These are phyloP conservation scores for Macrotyloma uniflorum DNA, from an alignment of 306 rosid species.

Conservation along the genomic window DNA sequence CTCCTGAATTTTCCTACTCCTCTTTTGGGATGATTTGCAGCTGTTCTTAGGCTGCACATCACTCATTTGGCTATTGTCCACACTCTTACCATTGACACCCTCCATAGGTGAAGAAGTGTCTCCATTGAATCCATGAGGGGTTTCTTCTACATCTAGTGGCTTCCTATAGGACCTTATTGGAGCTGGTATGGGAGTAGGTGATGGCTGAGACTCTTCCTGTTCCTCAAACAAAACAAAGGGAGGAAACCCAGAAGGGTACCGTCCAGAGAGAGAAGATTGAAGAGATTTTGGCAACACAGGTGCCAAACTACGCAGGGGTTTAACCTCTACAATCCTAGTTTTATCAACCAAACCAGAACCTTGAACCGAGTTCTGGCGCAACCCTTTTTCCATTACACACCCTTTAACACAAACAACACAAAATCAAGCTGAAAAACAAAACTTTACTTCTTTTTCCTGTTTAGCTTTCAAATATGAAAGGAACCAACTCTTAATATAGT, in stretches of 20 bases:
- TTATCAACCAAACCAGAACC: constrained; percentile 51
- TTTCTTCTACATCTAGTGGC: constrained; percentile 26
- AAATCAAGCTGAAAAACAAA: constrained; percentile 16
- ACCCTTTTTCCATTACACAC: constrained; percentile 56
- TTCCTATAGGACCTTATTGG: constrained; percentile 53
- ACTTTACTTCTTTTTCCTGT: not conserved
- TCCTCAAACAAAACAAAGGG: constrained; percentile 50
- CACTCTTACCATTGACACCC: not conserved
- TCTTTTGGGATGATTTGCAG: constrained; percentile 40
- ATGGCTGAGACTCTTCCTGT: constrained; percentile 35
- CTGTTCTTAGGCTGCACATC: not conserved
- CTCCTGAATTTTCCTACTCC: constrained; percentile 39
- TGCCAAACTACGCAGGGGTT: constrained; percentile 60
- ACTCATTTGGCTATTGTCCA: not conserved
- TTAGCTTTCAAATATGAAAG: not conserved
- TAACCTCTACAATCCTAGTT: constrained; percentile 55
- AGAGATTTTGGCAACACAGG: constrained; percentile 56
- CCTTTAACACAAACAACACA: constrained; percentile 16
- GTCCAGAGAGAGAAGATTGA: constrained; percentile 33
- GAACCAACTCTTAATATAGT: not conserved
- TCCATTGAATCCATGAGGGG: not conserved
- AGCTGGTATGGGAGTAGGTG: constrained; percentile 44
- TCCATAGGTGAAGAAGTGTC: not conserved
- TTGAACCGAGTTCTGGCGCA: constrained; percentile 32
- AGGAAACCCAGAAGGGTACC: constrained; percentile 49